Evolutionary conservation across 257 asterid species (phyloP).

Genomic region (Lantana camara): DNA sequence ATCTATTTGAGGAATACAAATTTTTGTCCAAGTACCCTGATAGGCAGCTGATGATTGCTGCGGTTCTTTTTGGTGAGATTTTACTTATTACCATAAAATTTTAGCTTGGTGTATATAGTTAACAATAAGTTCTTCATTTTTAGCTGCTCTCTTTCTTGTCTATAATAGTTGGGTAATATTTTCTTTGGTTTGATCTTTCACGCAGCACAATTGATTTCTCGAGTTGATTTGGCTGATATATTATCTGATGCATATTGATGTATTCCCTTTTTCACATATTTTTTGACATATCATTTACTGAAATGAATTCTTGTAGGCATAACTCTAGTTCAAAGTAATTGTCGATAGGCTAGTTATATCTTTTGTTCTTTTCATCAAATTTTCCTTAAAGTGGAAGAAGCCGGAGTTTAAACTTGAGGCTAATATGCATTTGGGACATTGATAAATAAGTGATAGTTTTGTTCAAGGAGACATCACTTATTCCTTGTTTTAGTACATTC

Average conservation of each 20-base stretch:
- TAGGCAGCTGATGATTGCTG: slow-evolving; percentile 84
- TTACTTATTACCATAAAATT: slow-evolving; percentile 13
- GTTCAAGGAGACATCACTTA: not conserved
- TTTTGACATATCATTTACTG: not conserved
- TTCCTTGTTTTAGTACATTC: slow-evolving; percentile 1
- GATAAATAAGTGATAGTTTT: not conserved
- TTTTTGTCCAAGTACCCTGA: slow-evolving; percentile 88
- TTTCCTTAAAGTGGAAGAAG: not conserved
- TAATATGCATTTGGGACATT: not conserved
- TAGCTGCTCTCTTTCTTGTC: not conserved
- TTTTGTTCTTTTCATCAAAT: not conserved
- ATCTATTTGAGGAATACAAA: slow-evolving; percentile 87
- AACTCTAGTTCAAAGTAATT: not conserved
- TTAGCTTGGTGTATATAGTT: slow-evolving; percentile 1
- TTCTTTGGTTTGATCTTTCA: slow-evolving; percentile 7
- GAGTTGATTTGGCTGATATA: not conserved
- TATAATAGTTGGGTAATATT: slow-evolving; percentile 13
- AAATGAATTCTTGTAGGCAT: not conserved
- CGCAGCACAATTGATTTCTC: not conserved
- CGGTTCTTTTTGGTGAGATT: slow-evolving; percentile 79
- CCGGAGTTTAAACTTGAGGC: not conserved
- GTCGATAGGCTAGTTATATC: slow-evolving; percentile 1
- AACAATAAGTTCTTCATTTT: slow-evolving; percentile 1
- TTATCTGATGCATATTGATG: slow-evolving; percentile 1
- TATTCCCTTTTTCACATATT: not conserved